phyloP scores from a whole-genome alignment of 2,329 filamentous ascomycete species.

The Teratosphaeria nubilosa region DNA sequence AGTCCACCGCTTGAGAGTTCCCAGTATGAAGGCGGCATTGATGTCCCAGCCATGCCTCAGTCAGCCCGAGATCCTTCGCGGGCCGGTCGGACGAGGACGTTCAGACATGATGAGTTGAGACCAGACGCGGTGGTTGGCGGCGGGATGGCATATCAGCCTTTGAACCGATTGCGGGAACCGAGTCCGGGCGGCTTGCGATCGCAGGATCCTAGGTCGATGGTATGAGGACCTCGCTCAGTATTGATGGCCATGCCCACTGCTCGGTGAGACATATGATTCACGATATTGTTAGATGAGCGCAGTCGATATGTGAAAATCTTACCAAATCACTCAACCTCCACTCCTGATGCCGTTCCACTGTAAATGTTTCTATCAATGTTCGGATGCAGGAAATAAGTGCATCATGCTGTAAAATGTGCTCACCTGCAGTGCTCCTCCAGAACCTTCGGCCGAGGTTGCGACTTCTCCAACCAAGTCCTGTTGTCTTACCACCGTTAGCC shows the following conservation, averaged over 20 bases:
- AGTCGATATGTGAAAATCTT: too few species aligned
- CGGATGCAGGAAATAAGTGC: too few species aligned
- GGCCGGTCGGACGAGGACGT: constrained; percentile 5
- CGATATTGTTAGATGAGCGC: not conserved
- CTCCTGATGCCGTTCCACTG: too few species aligned
- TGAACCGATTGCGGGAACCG: constrained; percentile 2
- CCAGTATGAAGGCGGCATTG: not conserved
- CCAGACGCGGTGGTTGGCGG: not conserved
- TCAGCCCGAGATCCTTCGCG: constrained; percentile 6
- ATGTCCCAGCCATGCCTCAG: constrained; percentile 5
- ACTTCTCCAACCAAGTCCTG: not conserved
- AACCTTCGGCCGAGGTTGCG: not conserved
- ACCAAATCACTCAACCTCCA: too few species aligned
- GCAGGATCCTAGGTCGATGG: not conserved
- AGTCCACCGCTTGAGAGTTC: constrained; percentile 1
- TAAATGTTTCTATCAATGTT: too few species aligned
- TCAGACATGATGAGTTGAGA: constrained; percentile 4
- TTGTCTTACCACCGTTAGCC: too few species aligned
- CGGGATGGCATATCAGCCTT: constrained; percentile 2
- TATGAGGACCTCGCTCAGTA: not conserved
- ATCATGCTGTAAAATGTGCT: not conserved
- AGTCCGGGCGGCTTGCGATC: constrained; percentile 3
- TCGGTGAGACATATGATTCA: not conserved
- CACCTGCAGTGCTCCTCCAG: not conserved
- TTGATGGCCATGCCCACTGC: not conserved